Evolutionary conservation across 1,284 basidiomycete genomes (phyloP).

Genomic region (Moesziomyces antarcticus): DNA sequence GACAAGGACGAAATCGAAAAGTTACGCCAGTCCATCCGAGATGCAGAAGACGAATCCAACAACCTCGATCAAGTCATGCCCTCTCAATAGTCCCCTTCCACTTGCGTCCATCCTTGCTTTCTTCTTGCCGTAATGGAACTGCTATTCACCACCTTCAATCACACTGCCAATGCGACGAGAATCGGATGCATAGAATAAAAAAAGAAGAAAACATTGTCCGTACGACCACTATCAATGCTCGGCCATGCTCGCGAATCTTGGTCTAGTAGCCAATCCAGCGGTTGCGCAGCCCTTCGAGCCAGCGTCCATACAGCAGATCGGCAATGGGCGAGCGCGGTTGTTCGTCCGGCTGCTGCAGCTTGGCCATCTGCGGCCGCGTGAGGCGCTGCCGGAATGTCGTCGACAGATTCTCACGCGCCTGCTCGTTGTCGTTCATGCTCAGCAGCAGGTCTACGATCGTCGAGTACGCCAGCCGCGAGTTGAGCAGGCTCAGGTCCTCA

Average conservation of each 20-base stretch:
- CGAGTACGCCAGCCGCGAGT: constrained; percentile 84
- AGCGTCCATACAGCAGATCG: constrained; percentile 91
- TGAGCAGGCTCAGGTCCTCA: constrained; percentile 80
- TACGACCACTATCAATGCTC: background rate
- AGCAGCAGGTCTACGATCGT: constrained; percentile 87
- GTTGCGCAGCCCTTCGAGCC: constrained; percentile 82
- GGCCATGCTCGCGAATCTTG: too few species aligned
- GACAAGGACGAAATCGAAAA: constrained; percentile 48
- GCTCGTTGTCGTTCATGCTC: constrained; percentile 77
- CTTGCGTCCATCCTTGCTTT: background rate
- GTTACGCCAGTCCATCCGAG: constrained; percentile 42
- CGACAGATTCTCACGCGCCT: constrained; percentile 44
- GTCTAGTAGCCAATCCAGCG: constrained; percentile 58
- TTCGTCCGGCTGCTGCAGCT: constrained; percentile 34
- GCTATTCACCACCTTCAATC: too few species aligned
- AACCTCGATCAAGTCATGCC: constrained; percentile 51
- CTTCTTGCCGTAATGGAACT: constrained; percentile 1
- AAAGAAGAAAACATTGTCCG: background rate
- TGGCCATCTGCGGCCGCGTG: constrained; percentile 26
- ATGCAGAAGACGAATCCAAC: constrained; percentile 44
- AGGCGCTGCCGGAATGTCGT: constrained; percentile 52
- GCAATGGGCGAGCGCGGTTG: constrained; percentile 78
- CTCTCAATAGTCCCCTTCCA: background rate
- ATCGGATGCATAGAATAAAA: background rate
- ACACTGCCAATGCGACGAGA: background rate